Conservation (phyloP, 2,329 filamentous ascomycete genomes). For the Alternaria triticimaculans region DNA sequence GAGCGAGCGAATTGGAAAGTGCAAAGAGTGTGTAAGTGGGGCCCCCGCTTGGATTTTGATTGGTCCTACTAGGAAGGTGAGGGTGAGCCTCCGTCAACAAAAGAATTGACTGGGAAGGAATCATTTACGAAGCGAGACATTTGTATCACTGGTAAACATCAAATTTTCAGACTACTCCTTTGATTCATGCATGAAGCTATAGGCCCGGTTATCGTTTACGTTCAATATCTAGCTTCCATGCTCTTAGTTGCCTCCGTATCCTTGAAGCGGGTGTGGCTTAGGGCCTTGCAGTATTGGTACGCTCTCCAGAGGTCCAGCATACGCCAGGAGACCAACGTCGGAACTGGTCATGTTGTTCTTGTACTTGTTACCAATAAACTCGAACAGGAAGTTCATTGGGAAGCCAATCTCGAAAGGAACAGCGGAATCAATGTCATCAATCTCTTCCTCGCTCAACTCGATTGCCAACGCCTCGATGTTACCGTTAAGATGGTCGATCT, state of each 20-base stretch:
- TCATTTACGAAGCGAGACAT: neutral
- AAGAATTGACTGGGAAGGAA: neutral
- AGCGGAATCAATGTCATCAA: constrained; percentile 62
- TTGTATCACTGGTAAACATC: neutral
- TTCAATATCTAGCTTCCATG: neutral
- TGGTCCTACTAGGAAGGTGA: neutral
- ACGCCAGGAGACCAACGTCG: constrained; percentile 38
- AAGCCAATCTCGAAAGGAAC: constrained; percentile 63
- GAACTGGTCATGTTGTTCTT: constrained; percentile 35
- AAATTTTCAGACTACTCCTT: neutral
- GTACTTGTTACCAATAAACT: constrained; percentile 35
- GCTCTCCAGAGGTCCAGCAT: constrained; percentile 37
- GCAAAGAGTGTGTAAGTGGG: constrained; percentile 9
- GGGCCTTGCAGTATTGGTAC: constrained; percentile 30
- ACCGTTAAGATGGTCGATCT: constrained; percentile 71
- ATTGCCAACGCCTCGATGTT: constrained; percentile 65
- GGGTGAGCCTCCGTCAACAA: neutral
- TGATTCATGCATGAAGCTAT: neutral
- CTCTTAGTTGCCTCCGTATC: constrained; percentile 12
- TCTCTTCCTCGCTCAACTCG: constrained; percentile 58
- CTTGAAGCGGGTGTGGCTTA: constrained; percentile 37
- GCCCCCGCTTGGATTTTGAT: constrained; percentile 1
- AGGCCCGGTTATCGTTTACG: neutral
- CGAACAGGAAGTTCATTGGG: constrained; percentile 56
- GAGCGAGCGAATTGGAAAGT: constrained; percentile 9